These are phyloP conservation scores for Bipolaris bicolor DNA, from an alignment of 2,329 filamentous ascomycete species.

Conservation along the genomic window DNA sequence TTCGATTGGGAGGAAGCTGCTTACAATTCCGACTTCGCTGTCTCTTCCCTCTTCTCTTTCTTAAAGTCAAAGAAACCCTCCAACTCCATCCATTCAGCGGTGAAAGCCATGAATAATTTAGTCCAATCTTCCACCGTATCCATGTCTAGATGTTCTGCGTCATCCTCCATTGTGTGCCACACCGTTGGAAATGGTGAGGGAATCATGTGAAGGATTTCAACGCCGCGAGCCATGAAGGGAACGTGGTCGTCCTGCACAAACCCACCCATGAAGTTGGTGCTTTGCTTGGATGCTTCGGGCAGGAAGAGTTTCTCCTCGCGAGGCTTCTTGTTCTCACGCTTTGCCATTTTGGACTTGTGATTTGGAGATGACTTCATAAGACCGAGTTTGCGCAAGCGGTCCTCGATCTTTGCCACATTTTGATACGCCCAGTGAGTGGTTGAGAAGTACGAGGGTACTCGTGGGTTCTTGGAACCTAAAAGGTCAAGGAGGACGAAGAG, in stretches of 20 bases:
- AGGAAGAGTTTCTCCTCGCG: constrained; percentile 63
- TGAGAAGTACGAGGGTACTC: constrained; percentile 84
- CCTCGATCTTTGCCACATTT: constrained; percentile 75
- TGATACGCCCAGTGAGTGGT: constrained; percentile 95
- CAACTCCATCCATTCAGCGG: constrained; percentile 87
- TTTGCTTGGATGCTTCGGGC: constrained; percentile 58
- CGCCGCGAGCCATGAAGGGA: constrained; percentile 86
- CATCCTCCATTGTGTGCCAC: constrained; percentile 87
- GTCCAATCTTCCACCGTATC: constrained; percentile 88
- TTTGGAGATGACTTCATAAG: constrained; percentile 69
- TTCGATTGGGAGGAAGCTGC: constrained; percentile 25
- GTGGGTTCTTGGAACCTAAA: constrained; percentile 72
- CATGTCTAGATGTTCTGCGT: constrained; percentile 83
- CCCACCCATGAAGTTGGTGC: constrained; percentile 59
- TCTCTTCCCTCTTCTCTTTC: constrained; percentile 21
- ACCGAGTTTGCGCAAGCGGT: constrained; percentile 70
- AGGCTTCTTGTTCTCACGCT: constrained; percentile 37
- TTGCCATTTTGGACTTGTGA: constrained; percentile 51
- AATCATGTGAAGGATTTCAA: constrained; percentile 92
- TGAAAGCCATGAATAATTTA: constrained; percentile 81
- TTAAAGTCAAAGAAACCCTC: constrained; percentile 44
- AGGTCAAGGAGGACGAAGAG: constrained; percentile 91
- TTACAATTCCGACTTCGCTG: constrained; percentile 47
- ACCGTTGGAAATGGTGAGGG: constrained; percentile 80
- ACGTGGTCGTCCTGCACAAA: constrained; percentile 87